These are phyloP conservation scores for Alternaria sp. DNA, from an alignment of 2,329 filamentous ascomycete species.

Conservation along the genomic window DNA sequence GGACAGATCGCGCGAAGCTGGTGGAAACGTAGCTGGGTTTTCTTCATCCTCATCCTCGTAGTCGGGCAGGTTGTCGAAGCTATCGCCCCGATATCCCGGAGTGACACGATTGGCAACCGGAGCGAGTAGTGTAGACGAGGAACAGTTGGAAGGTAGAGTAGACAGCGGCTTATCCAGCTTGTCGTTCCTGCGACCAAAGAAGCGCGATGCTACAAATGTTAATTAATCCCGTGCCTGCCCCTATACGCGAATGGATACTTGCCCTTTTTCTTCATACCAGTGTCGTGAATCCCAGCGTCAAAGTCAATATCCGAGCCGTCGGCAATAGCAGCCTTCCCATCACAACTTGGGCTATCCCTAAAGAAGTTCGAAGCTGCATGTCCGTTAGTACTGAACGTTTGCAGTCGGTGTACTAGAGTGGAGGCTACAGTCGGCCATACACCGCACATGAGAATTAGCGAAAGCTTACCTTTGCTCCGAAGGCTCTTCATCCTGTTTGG, in stretches of 20 bases:
- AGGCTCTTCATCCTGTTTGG: slow-evolving; percentile 30
- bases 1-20: neutral
- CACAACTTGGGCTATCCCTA: slow-evolving; percentile 24
- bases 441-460: neutral
- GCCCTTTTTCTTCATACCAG: slow-evolving; percentile 29
- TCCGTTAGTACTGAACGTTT: neutral
- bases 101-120: neutral
- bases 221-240: slow-evolving; percentile 3
- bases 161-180: slow-evolving; percentile 19
- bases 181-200: slow-evolving; percentile 20
- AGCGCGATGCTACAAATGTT: slow-evolving; percentile 23
- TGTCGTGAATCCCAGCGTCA: slow-evolving; percentile 27
- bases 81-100: neutral
- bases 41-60: neutral
- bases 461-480: slow-evolving; percentile 29
- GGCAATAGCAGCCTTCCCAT: slow-evolving; percentile 27
- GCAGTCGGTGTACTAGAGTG: neutral
- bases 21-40: slow-evolving; percentile 4
- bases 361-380: slow-evolving; percentile 35
- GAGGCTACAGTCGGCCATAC: neutral
- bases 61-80: neutral
- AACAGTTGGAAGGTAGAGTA: slow-evolving; percentile 3
- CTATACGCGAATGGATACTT: neutral
- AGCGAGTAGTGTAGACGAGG: slow-evolving; percentile 8
- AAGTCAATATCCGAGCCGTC: slow-evolving; percentile 15